Evolutionary conservation across 495 filamentous ascomycete species (phyloP).

Genomic region (Trichoderma orchidacearum): DNA sequence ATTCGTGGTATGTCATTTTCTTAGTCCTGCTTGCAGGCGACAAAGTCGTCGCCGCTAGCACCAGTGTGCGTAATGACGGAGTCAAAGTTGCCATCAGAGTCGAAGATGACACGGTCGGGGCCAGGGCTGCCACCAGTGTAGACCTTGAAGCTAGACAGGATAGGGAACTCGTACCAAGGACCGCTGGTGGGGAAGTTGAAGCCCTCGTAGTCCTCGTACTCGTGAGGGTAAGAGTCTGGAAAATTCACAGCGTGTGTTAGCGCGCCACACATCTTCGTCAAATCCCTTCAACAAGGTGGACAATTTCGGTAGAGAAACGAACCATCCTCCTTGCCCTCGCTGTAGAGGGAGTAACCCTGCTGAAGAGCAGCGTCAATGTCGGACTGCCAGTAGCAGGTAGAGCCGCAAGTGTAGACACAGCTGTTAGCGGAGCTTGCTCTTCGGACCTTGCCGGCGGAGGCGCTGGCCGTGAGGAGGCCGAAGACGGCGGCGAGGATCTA

Average conservation of each 20-base stretch:
- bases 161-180: conserved; percentile 63
- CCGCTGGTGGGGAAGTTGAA: conserved; percentile 43
- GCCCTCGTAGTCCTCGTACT: conserved; percentile 62
- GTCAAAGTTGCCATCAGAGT: conserved; percentile 34
- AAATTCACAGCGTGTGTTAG: conserved; percentile 2
- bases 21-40: conserved; percentile 29
- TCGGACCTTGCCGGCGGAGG: conserved; percentile 10
- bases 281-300: not conserved
- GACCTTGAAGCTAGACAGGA: conserved; percentile 33
- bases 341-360: conserved; percentile 34
- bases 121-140: conserved; percentile 57
- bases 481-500: not conserved
- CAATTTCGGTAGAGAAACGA: conserved; percentile 7
- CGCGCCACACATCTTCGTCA: not conserved
- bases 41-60: conserved; percentile 51
- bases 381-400: conserved; percentile 19
- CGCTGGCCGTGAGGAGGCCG: not conserved
- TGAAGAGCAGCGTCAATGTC: conserved; percentile 34
- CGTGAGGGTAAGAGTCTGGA: conserved; percentile 48
- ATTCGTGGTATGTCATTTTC: not conserved
- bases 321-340: conserved; percentile 32
- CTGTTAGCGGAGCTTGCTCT: conserved; percentile 12
- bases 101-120: conserved; percentile 57
- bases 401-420: conserved; percentile 24
- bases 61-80: conserved; percentile 57